Evolutionary conservation across 1,284 basidiomycete species (phyloP).

Genomic region (Puccinia novopanici): DNA sequence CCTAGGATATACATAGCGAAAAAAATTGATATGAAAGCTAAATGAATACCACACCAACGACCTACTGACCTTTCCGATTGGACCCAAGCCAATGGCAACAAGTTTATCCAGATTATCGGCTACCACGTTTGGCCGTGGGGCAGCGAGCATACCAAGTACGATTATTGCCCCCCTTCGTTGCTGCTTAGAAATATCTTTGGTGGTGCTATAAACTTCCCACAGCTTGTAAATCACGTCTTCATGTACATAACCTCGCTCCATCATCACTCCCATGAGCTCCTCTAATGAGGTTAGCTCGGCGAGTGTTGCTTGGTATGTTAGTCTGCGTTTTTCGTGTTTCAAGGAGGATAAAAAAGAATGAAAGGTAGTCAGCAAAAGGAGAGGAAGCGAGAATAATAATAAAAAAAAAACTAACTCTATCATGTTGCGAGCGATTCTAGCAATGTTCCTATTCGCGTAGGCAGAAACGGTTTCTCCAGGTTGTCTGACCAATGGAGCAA

Average conservation of each 20-base stretch:
- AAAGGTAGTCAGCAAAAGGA: not conserved
- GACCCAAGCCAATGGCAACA: slow-evolving; percentile 84
- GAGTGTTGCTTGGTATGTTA: slow-evolving; percentile 82
- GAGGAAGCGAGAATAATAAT: not conserved
- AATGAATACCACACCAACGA: slow-evolving; percentile 22
- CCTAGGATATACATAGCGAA: not conserved
- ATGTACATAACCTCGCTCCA: slow-evolving; percentile 76
- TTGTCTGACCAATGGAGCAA: slow-evolving; percentile 65
- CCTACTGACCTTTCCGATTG: slow-evolving; percentile 64
- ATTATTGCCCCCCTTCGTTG: slow-evolving; percentile 93
- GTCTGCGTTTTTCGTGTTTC: slow-evolving; percentile 7
- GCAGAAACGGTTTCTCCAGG: slow-evolving; percentile 61
- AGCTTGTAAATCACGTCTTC: slow-evolving; percentile 82
- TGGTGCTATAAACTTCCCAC: slow-evolving; percentile 86
- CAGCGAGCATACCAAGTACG: slow-evolving; percentile 89
- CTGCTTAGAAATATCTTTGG: slow-evolving; percentile 71
- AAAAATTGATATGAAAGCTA: not conserved
- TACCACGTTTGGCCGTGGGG: slow-evolving; percentile 80
- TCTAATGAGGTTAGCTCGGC: slow-evolving; percentile 95
- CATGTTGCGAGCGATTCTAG: slow-evolving; percentile 96
- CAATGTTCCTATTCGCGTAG: slow-evolving; percentile 78
- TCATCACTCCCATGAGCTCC: slow-evolving; percentile 93
- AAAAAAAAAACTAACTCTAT: slow-evolving; percentile 69
- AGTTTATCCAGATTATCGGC: slow-evolving; percentile 82
- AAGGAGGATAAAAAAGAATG: not conserved